These are phyloP conservation scores for Phytophthora pini DNA, from an alignment of 352 stramenopile genomes.

Conservation along the genomic window DNA sequence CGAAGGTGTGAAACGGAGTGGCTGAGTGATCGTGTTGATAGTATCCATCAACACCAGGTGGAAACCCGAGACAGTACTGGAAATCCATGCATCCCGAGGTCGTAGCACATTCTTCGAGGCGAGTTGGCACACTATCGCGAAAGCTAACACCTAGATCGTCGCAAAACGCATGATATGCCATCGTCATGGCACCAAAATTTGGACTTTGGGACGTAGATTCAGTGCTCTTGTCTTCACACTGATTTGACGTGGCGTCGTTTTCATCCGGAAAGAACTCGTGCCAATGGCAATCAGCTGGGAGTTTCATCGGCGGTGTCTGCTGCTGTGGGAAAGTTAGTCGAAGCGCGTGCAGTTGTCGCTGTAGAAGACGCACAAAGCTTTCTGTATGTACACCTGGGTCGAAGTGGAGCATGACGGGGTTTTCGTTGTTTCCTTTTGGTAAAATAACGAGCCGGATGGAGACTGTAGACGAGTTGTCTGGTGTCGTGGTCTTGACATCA, in stretches of 20 bases:
- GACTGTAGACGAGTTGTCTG: slow-evolving; percentile 22
- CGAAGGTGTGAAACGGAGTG: slow-evolving; percentile 20
- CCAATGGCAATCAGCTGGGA: slow-evolving; percentile 57
- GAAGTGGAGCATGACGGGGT: slow-evolving; percentile 47
- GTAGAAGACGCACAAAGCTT: slow-evolving; percentile 55
- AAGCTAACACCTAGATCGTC: slow-evolving; percentile 60
- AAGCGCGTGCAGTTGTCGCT: slow-evolving; percentile 57
- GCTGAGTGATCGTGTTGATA: slow-evolving; percentile 21
- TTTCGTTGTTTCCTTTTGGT: slow-evolving; percentile 13
- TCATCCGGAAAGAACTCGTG: slow-evolving; percentile 53
- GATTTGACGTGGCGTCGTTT: slow-evolving; percentile 7
- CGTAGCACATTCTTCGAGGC: slow-evolving; percentile 57
- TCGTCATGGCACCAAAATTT: slow-evolving; percentile 46
- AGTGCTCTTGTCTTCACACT: slow-evolving; percentile 9
- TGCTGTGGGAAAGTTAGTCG: slow-evolving; percentile 55
- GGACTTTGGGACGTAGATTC: neutral
- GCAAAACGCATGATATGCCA: slow-evolving; percentile 67
- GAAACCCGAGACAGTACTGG: slow-evolving; percentile 64
- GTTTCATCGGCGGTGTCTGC: slow-evolving; percentile 33
- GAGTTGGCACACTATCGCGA: slow-evolving; percentile 50
- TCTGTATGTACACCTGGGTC: slow-evolving; percentile 65
- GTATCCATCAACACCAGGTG: slow-evolving; percentile 39
- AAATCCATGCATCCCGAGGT: slow-evolving; percentile 58
- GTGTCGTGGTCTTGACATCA: slow-evolving; percentile 3
- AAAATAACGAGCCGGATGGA: slow-evolving; percentile 45